These are phyloP conservation scores for Tetradesmus lagerheimii DNA, from an alignment of 139 green algal species.

Conservation along the genomic window DNA sequence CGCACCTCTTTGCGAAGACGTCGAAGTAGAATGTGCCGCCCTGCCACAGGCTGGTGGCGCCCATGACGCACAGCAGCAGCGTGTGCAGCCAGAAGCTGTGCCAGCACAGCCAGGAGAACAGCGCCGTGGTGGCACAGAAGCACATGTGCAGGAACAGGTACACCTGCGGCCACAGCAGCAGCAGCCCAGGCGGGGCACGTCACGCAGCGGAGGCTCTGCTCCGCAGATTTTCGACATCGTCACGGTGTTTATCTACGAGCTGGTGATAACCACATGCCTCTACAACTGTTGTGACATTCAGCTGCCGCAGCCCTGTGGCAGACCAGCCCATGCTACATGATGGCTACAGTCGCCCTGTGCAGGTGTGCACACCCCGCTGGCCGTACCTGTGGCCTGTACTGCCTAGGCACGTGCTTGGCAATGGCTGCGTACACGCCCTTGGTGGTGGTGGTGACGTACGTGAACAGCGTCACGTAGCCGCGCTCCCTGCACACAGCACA, in stretches of 20 bases:
- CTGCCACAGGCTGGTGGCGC: slow-evolving; percentile 69
- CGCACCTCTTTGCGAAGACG: slow-evolving; percentile 60
- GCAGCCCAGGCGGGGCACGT: background rate
- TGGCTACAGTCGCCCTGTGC: too few relatives aligned
- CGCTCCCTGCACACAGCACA: slow-evolving; percentile 36
- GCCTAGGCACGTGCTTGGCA: background rate
- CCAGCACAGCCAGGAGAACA: slow-evolving; percentile 52
- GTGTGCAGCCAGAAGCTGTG: slow-evolving; percentile 68
- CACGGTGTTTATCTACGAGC: too few relatives aligned
- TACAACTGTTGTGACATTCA: too few relatives aligned
- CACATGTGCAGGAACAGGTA: slow-evolving; percentile 52
- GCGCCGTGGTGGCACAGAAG: slow-evolving; percentile 57
- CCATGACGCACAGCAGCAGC: slow-evolving; percentile 53
- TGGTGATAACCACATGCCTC: too few relatives aligned
- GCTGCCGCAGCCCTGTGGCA: too few relatives aligned
- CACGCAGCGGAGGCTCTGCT: too few relatives aligned
- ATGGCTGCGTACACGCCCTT: slow-evolving; percentile 29
- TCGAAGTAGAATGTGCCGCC: slow-evolving; percentile 77
- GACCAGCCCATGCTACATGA: too few relatives aligned
- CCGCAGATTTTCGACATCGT: too few relatives aligned
- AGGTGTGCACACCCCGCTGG: too few relatives aligned
- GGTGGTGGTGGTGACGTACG: slow-evolving; percentile 57
- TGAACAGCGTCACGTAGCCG: slow-evolving; percentile 80
- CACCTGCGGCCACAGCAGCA: background rate
- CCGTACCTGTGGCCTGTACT: slow-evolving; percentile 32